Conservation (phyloP, 2,329 filamentous ascomycete species). For the Colletotrichum filicis region DNA sequence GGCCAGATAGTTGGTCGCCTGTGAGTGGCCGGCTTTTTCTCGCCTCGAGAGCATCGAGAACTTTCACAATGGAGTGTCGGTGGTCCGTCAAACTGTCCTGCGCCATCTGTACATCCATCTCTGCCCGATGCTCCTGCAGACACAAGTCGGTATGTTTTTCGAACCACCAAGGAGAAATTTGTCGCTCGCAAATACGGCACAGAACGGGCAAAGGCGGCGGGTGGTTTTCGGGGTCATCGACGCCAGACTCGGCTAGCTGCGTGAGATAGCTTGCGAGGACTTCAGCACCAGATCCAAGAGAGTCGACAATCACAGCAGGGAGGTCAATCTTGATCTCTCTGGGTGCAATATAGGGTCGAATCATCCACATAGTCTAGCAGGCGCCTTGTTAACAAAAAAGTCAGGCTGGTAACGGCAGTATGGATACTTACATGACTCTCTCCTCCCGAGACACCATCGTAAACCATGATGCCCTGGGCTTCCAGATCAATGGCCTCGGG, state of each 20-base stretch:
- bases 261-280: slow-evolving; percentile 95
- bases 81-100: slow-evolving; percentile 94
- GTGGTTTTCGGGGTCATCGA: slow-evolving; percentile 79
- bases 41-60: slow-evolving; percentile 90
- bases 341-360: slow-evolving; percentile 88
- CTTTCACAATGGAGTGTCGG: slow-evolving; percentile 92
- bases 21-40: slow-evolving; percentile 73
- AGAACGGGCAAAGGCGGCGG: slow-evolving; percentile 86
- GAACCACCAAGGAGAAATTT: slow-evolving; percentile 99
- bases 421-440: slow-evolving; percentile 83
- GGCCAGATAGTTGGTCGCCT: slow-evolving; percentile 62
- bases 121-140: slow-evolving; percentile 92
- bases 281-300: slow-evolving; percentile 92
- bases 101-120: slow-evolving; percentile 97
- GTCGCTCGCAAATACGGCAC: slow-evolving; percentile 96
- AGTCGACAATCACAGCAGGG: slow-evolving; percentile 88
- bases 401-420: neutral
- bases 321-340: slow-evolving; percentile 97
- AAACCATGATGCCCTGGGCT: slow-evolving; percentile 98
- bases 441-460: slow-evolving; percentile 85
- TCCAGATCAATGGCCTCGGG: slow-evolving; percentile 80
- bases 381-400: slow-evolving; percentile 10
- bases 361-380: slow-evolving; percentile 97
- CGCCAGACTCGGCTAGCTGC: slow-evolving; percentile 83
- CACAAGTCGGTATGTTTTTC: slow-evolving; percentile 98